Evolutionary conservation across 208 protist species (phyloP).

Genomic region (Leishmania major): DNA sequence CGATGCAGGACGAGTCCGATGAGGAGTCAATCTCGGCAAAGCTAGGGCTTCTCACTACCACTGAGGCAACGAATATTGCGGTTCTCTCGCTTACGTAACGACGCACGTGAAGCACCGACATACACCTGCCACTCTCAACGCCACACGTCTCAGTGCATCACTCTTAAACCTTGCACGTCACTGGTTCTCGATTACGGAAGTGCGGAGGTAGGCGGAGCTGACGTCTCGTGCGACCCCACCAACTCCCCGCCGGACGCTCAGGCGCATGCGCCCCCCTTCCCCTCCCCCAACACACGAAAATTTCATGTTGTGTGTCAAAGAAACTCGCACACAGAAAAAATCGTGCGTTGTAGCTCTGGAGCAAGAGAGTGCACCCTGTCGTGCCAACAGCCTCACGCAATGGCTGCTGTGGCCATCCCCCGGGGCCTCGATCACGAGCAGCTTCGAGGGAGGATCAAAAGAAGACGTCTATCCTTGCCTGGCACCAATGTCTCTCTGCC

Average conservation of each 20-base stretch:
- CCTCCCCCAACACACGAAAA: background rate
- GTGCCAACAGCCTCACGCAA: too few relatives aligned
- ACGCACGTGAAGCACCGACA: background rate
- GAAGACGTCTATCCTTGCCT: too few relatives aligned
- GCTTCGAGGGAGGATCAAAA: too few relatives aligned
- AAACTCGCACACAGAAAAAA: background rate
- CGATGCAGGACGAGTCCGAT: constrained; percentile 13
- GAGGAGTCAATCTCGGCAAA: background rate
- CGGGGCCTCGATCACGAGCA: too few relatives aligned
- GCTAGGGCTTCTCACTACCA: background rate
- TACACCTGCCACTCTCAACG: background rate
- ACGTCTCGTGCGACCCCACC: background rate
- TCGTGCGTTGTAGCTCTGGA: too few relatives aligned
- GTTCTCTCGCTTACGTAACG: constrained; percentile 5
- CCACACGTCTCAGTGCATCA: background rate
- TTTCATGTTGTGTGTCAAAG: background rate
- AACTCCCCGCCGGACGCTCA: background rate
- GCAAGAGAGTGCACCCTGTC: too few relatives aligned
- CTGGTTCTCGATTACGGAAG: background rate
- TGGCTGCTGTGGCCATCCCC: too few relatives aligned
- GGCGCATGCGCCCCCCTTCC: background rate
- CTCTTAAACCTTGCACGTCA: background rate
- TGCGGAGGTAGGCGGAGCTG: background rate
- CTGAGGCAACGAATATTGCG: constrained; percentile 23
- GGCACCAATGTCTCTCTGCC: too few relatives aligned